Percentiles rank a stretch among this genome's conserved stretches.
These are phyloP conservation scores for Phaeosphaeriaceae sp. DNA, from an alignment of 2,329 filamentous ascomycete species.

Conservation along the genomic window DNA sequence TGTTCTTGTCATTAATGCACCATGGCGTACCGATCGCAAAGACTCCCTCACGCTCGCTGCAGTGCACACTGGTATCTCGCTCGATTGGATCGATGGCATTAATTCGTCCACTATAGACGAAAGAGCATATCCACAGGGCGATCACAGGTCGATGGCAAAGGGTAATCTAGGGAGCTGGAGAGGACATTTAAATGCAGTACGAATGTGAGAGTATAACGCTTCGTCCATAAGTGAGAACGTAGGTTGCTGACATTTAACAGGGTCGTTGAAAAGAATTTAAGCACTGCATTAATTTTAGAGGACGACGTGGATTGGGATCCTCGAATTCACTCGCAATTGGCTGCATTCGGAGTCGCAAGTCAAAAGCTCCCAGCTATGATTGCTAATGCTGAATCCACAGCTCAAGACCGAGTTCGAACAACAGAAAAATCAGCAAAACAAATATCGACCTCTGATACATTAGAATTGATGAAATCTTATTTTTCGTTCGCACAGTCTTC, in stretches of 20 bases:
- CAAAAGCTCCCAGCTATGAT: constrained; percentile 17
- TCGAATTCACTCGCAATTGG: constrained; percentile 25
- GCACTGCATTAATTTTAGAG: constrained; percentile 32
- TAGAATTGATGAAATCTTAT: constrained; percentile 17
- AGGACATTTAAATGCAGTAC: constrained; percentile 36
- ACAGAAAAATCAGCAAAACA: constrained; percentile 3
- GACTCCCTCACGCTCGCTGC: constrained; percentile 59
- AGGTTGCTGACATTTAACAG: constrained; percentile 12
- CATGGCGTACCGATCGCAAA: constrained; percentile 58
- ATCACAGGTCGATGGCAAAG: constrained; percentile 31
- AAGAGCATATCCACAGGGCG: constrained; percentile 43
- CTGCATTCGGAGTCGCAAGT: constrained; percentile 15
- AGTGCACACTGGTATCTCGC: constrained; percentile 52
- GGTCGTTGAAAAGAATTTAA: constrained; percentile 27
- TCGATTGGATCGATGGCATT: constrained; percentile 58
- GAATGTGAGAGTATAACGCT: constrained; percentile 14
- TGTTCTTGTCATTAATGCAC: constrained; percentile 61
- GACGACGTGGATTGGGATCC: constrained; percentile 38
- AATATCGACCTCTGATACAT: background rate
- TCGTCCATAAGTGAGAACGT: background rate
- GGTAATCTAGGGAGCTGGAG: constrained; percentile 33
- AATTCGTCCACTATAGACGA: constrained; percentile 42
- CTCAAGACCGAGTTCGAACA: constrained; percentile 3
- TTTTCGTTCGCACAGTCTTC: constrained; percentile 12
- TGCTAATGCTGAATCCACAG: constrained; percentile 1